These are phyloP conservation scores for Calonectria pteridis DNA, from an alignment of 2,329 filamentous ascomycete species.

Conservation along the genomic window DNA sequence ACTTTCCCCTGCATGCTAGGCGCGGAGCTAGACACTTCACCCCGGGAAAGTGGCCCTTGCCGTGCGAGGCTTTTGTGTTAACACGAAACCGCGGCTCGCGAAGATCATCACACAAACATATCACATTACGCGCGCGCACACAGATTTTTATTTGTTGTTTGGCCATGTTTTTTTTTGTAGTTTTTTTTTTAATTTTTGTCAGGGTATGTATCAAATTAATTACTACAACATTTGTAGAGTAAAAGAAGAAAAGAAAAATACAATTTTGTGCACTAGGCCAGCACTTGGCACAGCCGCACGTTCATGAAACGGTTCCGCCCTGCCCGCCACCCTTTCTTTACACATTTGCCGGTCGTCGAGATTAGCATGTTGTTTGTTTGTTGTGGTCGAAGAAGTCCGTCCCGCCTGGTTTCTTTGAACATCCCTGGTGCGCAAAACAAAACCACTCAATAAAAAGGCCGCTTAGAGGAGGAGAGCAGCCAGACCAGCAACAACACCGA, in stretches of 20 bases:
- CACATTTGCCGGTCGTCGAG: constrained; percentile 6
- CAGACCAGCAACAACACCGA: constrained; percentile 38
- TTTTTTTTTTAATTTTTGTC: background rate
- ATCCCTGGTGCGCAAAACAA: background rate
- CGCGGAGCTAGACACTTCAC: background rate
- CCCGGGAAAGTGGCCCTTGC: background rate
- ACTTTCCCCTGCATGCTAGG: background rate
- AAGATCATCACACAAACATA: constrained; percentile 4
- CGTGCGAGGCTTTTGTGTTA: background rate
- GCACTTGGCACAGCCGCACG: background rate
- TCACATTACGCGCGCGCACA: background rate
- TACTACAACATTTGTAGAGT: constrained; percentile 8
- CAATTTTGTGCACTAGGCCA: background rate
- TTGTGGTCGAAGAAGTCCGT: background rate
- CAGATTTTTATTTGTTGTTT: background rate
- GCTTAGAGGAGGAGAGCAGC: constrained; percentile 36
- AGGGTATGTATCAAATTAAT: constrained; percentile 11
- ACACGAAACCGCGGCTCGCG: background rate
- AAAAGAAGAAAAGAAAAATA: constrained; percentile 35
- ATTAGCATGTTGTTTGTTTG: background rate
- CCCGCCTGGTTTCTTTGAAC: no score
- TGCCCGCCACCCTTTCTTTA: background rate
- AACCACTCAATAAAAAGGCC: background rate
- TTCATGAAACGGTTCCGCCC: constrained; percentile 9
- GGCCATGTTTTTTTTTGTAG: background rate